Conservation (phyloP, 208 protist species). For the Wallacemonas collosoma region DNA sequence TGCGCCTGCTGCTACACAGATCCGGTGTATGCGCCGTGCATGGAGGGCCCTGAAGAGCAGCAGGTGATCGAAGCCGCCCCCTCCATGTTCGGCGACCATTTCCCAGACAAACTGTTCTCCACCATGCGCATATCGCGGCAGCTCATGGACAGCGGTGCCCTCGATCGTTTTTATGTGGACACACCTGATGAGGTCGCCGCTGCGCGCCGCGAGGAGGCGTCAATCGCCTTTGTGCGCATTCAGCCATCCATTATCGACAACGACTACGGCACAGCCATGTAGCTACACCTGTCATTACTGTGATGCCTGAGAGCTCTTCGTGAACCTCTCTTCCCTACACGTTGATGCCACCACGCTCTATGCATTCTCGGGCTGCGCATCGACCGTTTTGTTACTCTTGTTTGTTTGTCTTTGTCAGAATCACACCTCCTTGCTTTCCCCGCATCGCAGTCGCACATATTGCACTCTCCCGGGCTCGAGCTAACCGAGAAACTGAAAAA, state of each 20-base stretch:
- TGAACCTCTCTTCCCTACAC: not conserved
- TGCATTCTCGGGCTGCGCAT: too few species aligned
- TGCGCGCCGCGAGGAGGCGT: slow-evolving; percentile 18
- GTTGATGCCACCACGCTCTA: too few species aligned
- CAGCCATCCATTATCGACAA: not conserved
- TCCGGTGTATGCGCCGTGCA: slow-evolving; percentile 63
- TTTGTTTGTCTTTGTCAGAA: too few species aligned
- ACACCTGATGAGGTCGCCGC: slow-evolving; percentile 11
- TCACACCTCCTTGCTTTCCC: too few species aligned
- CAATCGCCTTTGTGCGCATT: slow-evolving; percentile 29
- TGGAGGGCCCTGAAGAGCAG: slow-evolving; percentile 56
- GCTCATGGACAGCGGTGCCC: slow-evolving; percentile 53
- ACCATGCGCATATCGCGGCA: slow-evolving; percentile 42
- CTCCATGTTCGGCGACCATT: slow-evolving; percentile 86
- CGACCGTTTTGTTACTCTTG: too few species aligned
- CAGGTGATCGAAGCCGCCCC: slow-evolving; percentile 69
- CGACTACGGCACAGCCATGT: slow-evolving; percentile 14
- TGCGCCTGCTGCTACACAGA: slow-evolving; percentile 39
- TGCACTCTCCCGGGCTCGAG: too few species aligned
- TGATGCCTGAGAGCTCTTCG: not conserved
- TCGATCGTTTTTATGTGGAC: slow-evolving; percentile 77
- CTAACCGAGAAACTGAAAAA: too few species aligned
- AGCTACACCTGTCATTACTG: not conserved
- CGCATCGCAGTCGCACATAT: too few species aligned
- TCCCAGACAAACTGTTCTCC: slow-evolving; percentile 78